These are phyloP conservation scores for Leptodermis oblonga DNA, from an alignment of 257 asterid species.

Conservation along the genomic window DNA sequence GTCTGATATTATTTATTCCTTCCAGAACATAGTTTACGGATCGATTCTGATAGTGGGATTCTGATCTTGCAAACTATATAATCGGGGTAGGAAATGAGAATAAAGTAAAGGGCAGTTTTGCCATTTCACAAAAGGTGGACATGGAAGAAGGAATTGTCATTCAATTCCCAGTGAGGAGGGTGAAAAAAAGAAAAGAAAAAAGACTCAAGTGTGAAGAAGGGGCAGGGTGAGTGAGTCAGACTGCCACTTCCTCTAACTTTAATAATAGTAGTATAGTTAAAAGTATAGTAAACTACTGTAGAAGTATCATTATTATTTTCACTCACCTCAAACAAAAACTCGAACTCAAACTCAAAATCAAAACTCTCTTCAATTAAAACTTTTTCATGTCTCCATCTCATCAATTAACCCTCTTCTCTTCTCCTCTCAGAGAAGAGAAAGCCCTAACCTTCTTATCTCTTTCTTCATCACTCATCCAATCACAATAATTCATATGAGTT, in stretches of 20 bases:
- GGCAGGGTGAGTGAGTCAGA: constrained; percentile 18
- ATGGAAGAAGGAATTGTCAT: constrained; percentile 22
- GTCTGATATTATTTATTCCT: too few species aligned
- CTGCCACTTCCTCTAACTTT: constrained; percentile 13
- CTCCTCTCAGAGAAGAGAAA: constrained; percentile 17
- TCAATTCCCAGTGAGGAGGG: constrained; percentile 19
- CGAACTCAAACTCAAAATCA: too few species aligned
- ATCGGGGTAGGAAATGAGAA: too few species aligned
- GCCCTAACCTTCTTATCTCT: constrained; percentile 49
- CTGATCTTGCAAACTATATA: too few species aligned
- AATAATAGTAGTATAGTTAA: not conserved
- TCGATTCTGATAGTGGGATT: too few species aligned
- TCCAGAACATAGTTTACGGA: too few species aligned
- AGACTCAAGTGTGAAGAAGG: constrained; percentile 15
- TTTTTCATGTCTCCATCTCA: constrained; percentile 58
- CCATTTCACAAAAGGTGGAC: constrained; percentile 7
- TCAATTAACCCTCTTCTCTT: constrained; percentile 42
- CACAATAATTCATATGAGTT: constrained; percentile 19
- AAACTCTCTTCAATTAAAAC: constrained; percentile 27
- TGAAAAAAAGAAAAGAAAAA: too few species aligned
- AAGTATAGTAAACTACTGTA: not conserved
- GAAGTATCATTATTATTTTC: not conserved
- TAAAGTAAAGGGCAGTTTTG: constrained; percentile 2
- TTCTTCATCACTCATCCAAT: not conserved
- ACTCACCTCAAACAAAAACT: too few species aligned